These are phyloP conservation scores for Claviceps capensis DNA, from an alignment of 2,329 filamentous ascomycete species.

Conservation along the genomic window DNA sequence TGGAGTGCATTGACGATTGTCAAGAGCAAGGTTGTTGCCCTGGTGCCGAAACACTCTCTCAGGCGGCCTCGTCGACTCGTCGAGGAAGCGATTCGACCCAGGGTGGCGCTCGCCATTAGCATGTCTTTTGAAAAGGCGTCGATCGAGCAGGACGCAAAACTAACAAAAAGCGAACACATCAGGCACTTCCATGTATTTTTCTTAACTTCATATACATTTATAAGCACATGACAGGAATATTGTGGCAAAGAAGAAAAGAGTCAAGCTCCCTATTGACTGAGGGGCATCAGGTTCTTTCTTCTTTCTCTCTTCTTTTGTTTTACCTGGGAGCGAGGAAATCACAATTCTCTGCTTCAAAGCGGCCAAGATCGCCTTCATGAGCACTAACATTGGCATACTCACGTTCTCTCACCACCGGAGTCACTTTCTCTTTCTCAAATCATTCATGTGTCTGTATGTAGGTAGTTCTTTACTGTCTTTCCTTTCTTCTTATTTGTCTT, in stretches of 20 bases:
- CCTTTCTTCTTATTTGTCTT: background rate
- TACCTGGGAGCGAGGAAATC: too few species aligned
- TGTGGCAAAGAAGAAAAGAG: too few species aligned
- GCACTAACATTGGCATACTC: background rate
- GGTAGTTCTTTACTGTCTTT: background rate
- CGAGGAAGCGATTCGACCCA: conserved; percentile 21
- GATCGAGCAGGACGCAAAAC: too few species aligned
- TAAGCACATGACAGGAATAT: too few species aligned
- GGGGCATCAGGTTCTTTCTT: background rate
- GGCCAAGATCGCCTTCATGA: background rate
- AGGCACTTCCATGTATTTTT: too few species aligned
- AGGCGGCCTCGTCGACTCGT: conserved; percentile 20
- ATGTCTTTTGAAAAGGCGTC: too few species aligned
- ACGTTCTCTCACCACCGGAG: background rate
- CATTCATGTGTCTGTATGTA: too few species aligned
- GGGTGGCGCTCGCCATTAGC: conserved; percentile 4
- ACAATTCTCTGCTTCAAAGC: background rate
- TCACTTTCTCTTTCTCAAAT: too few species aligned
- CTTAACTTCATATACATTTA: too few species aligned
- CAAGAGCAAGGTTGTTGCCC: conserved; percentile 19
- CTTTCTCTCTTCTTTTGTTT: background rate
- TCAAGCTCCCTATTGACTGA: too few species aligned
- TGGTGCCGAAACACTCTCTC: conserved; percentile 17
- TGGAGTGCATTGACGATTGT: conserved; percentile 31
- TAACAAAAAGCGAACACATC: too few species aligned